Evolutionary conservation across 2,329 filamentous ascomycete species (phyloP).

Genomic region (Tolypocladium ophioglossoides): DNA sequence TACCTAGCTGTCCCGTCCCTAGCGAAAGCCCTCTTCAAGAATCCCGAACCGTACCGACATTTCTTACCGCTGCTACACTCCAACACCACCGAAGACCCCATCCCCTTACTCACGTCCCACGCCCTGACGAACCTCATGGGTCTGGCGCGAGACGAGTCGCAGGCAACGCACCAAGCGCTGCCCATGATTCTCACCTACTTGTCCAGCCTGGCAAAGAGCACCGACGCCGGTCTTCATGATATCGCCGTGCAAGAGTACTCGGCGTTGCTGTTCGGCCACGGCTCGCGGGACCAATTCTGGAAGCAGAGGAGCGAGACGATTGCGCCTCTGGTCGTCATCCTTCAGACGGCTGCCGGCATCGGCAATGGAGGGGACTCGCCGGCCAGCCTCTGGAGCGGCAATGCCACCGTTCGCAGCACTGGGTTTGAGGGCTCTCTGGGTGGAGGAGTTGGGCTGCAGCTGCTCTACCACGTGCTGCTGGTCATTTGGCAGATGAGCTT

Average conservation of each 20-base stretch:
- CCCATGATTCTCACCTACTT: constrained; percentile 80
- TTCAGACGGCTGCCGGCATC: constrained; percentile 66
- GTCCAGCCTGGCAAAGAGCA: constrained; percentile 69
- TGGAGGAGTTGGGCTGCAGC: constrained; percentile 80
- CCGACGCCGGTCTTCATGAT: constrained; percentile 85
- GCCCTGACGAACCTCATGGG: constrained; percentile 74
- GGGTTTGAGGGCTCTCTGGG: constrained; percentile 55
- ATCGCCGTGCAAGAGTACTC: constrained; percentile 93
- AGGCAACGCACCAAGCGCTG: constrained; percentile 64
- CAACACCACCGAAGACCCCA: constrained; percentile 63
- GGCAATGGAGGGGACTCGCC: constrained; percentile 53
- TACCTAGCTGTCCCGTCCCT: constrained; percentile 68
- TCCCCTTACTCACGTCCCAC: constrained; percentile 81
- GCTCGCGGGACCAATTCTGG: constrained; percentile 80
- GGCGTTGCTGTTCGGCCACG: constrained; percentile 63
- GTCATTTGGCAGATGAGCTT: constrained; percentile 97
- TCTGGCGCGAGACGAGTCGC: constrained; percentile 49
- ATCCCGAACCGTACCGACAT: constrained; percentile 69
- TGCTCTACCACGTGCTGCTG: constrained; percentile 87
- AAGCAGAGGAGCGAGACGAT: constrained; percentile 78
- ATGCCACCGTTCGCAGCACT: constrained; percentile 40
- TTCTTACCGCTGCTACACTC: constrained; percentile 80
- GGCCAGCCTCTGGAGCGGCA: constrained; percentile 51
- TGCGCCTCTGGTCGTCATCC: constrained; percentile 69
- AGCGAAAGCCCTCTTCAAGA: constrained; percentile 63